Base-by-base conservation (phyloP, 75 land plant genomes). In the Picea glauca region DNA sequence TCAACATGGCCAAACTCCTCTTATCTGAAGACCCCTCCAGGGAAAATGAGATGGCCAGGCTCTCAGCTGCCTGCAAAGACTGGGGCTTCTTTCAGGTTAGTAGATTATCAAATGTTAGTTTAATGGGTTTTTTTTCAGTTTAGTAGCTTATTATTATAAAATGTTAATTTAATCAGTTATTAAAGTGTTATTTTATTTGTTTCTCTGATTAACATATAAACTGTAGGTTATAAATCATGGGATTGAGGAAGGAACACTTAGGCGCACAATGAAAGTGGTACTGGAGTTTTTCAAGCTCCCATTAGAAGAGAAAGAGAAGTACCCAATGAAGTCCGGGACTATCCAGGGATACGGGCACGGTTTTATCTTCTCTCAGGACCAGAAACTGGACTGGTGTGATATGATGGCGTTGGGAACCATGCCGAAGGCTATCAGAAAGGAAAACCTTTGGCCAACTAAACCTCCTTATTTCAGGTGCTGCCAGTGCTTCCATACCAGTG, bases 381-480 rank as follows among this genome's bases (percentile, higher is more conserved):
- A 92, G 78, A 90, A 89, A 79, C 81, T 90, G 17, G 94, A 92
- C 59, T 92, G 94, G 94, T 87, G 86, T 77, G 84, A 92, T 88
- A 89, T 92, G 94, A 79, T 90, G 67, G 91, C 91, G 13, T 85
- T 89, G 31, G 90, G 80, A 0, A 60, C 88, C 54, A 77, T 79
- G 35, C 91, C 94, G 1, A 59, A 78, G 12, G 80, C 14, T 50
- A 77, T 83, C 0, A 82, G 90, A 60, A 84, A 84, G 74, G 84
- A 87, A 17, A 78, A 82, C 76, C 85, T 89, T 3, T 83, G 86
- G 85, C 84, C 87, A 4, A 83, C 80, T 3, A 79, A 80, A 2
- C 91, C 89, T 9, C 17, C 67, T 8, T 23, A 61, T n/a, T 83
- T 87, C 78, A 87, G 91, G 91, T 90, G 43, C 43, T 40, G 4